A percentile compares a stretch with the other conserved stretches of the same genome.
Conservation (phyloP, 1,284 basidiomycete species). For the Thecaphora frezii region DNA sequence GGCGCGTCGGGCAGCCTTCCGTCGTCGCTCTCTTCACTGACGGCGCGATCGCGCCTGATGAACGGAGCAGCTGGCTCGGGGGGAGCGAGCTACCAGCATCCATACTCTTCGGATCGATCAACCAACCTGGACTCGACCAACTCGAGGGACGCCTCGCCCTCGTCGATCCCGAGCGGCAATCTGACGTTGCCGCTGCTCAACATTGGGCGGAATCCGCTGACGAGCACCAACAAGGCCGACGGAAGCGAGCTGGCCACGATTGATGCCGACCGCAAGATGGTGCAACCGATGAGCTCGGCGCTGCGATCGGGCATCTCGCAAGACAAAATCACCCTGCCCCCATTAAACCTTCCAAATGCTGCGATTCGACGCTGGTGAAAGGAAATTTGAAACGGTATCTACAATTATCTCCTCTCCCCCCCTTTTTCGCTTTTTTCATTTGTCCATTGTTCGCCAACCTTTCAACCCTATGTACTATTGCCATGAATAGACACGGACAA, state of each 20-base stretch:
- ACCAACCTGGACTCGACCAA: constrained; percentile 26
- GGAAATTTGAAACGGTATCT: background rate
- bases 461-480: too few relatives aligned
- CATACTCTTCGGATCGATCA: constrained; percentile 38
- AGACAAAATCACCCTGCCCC: constrained; percentile 30
- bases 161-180: background rate
- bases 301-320: constrained; percentile 14
- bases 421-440: background rate
- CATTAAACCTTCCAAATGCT: constrained; percentile 12
- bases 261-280: constrained; percentile 27
- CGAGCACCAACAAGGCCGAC: background rate
- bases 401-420: background rate
- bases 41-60: constrained; percentile 21
- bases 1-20: constrained; percentile 5
- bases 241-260: background rate
- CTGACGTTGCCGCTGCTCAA: background rate
- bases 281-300: constrained; percentile 6
- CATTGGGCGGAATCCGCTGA: background rate
- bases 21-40: constrained; percentile 8
- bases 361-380: background rate
- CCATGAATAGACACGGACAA: too few relatives aligned
- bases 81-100: constrained; percentile 22
- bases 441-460: too few relatives aligned
- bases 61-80: constrained; percentile 9
- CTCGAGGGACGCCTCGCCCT: background rate